A percentile compares a stretch with the other conserved stretches of the same genome.
Conservation (phyloP, 1,284 basidiomycete genomes). For the Ceratobasidium sp. region DNA sequence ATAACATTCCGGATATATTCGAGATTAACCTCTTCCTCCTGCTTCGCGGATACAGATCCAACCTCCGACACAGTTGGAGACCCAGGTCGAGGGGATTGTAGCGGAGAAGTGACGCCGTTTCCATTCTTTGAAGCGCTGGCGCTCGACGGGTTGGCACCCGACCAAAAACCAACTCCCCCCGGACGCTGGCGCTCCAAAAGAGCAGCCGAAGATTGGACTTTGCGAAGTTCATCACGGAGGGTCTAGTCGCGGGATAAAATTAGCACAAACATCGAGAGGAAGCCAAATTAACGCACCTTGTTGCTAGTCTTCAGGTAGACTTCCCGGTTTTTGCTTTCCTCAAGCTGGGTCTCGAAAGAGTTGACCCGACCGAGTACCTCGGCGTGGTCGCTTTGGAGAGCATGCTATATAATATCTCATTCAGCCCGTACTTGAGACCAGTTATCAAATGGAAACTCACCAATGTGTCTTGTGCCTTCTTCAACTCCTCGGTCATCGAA, state of each 20-base stretch:
- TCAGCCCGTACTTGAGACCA: not conserved
- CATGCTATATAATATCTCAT: conserved; percentile 27
- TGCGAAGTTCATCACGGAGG: conserved; percentile 89
- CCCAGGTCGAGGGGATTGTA: conserved; percentile 35
- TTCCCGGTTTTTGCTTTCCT: conserved; percentile 75
- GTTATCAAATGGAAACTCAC: conserved; percentile 58
- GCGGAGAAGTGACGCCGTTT: conserved; percentile 45
- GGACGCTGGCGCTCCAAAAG: conserved; percentile 90
- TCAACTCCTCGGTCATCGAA: conserved; percentile 51
- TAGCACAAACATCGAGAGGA: not conserved
- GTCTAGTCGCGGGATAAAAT: conserved; percentile 62
- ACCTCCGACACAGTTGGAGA: conserved; percentile 47
- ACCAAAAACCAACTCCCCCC: conserved; percentile 90
- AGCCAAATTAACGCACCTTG: conserved; percentile 67
- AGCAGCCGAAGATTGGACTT: conserved; percentile 90
- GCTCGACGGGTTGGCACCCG: conserved; percentile 51
- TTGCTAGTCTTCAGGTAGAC: conserved; percentile 74
- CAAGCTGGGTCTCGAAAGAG: conserved; percentile 67
- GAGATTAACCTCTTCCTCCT: conserved; percentile 93
- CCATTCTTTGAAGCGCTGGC: conserved; percentile 42
- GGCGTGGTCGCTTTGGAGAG: conserved; percentile 50
- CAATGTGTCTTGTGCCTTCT: conserved; percentile 71
- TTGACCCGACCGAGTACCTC: conserved; percentile 49
- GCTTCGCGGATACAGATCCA: conserved; percentile 52
- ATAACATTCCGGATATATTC: conserved; percentile 96